Percentiles rank a stretch among this genome's conserved stretches.
Conservation (phyloP, 2,329 filamentous ascomycete genomes). For the Xylaria sp. region DNA sequence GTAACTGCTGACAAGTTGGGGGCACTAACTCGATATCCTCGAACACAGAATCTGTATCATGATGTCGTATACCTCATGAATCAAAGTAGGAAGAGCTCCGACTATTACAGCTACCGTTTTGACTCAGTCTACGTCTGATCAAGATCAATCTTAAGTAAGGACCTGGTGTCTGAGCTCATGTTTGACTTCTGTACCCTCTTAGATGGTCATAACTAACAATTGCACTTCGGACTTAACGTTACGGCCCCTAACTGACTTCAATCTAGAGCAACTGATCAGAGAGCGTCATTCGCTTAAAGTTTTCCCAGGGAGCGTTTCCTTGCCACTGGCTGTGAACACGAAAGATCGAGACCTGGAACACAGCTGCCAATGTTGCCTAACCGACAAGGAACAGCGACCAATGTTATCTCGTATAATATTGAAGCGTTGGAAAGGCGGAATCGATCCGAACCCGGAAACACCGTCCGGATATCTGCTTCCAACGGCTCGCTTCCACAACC, state of each 20-base stretch:
- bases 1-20: conserved; percentile 13
- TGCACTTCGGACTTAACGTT: conserved; percentile 1
- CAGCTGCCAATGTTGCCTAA: background rate
- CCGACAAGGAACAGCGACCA: background rate
- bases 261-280: conserved; percentile 23
- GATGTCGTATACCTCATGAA: background rate
- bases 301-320: background rate
- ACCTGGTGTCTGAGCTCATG: conserved; percentile 20
- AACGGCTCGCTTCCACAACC: conserved; percentile 3
- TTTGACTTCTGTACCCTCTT: conserved; percentile 1
- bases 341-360: conserved; percentile 4
- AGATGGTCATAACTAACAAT: conserved; percentile 4
- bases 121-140: conserved; percentile 19
- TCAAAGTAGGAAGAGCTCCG: background rate
- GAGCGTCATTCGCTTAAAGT: background rate
- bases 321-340: conserved; percentile 15
- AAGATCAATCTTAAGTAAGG: background rate
- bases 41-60: conserved; percentile 13
- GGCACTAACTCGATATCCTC: conserved; percentile 17
- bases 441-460: background rate
- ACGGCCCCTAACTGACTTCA: conserved; percentile 1
- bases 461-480: conserved; percentile 11
- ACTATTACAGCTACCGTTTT: background rate
- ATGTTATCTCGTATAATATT: background rate
- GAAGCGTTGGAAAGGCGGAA: background rate